These are phyloP conservation scores for Beta corolliflora DNA, from an alignment of 179 eudicot genomes.

Conservation along the genomic window DNA sequence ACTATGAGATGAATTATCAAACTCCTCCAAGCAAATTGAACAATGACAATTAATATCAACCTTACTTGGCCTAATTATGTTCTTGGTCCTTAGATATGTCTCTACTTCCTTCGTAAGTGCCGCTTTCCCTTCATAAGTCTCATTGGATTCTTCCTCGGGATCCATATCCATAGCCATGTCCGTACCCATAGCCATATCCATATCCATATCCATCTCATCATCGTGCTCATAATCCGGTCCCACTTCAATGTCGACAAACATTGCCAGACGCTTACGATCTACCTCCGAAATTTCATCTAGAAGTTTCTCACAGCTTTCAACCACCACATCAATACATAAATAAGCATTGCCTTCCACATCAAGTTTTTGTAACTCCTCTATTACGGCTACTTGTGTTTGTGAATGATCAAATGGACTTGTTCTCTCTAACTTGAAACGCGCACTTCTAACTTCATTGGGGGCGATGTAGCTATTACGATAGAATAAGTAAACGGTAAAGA, in stretches of 20 bases:
- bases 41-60: background rate
- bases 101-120: background rate
- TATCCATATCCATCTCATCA: background rate
- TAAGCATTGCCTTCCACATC: background rate
- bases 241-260: background rate
- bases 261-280: background rate
- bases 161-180: background rate
- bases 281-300: background rate
- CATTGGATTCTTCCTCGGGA: background rate
- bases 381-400: background rate
- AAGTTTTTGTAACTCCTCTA: background rate
- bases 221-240: no score
- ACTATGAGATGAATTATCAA: background rate
- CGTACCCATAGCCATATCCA: background rate
- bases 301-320: background rate
- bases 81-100: background rate
- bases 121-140: background rate
- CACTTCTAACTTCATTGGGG: background rate
- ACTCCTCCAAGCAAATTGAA: slow-evolving; percentile 8
- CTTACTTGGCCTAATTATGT: background rate
- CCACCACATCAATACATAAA: background rate
- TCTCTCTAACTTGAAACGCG: background rate
- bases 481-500: background rate
- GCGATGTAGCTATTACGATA: background rate
- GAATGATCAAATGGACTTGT: background rate